These are phyloP conservation scores for Xylaria scruposa DNA, from an alignment of 495 filamentous ascomycete species.

Conservation along the genomic window DNA sequence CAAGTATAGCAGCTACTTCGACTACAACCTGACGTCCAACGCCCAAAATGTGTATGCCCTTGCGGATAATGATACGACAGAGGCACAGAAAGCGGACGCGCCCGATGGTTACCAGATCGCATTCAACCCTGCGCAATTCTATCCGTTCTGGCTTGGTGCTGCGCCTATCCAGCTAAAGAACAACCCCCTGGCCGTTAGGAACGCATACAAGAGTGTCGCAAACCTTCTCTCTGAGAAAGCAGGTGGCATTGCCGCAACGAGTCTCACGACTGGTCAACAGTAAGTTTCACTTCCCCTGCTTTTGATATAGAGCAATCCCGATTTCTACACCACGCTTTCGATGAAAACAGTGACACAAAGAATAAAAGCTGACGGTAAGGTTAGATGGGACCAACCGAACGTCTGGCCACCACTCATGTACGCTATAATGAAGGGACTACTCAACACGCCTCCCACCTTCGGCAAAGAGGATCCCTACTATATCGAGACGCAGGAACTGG, in stretches of 20 bases:
- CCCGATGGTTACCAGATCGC: slow-evolving; percentile 50
- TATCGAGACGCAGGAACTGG: slow-evolving; percentile 45
- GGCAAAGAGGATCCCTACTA: slow-evolving; percentile 51
- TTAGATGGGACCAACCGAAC: slow-evolving; percentile 56
- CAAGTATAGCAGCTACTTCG: slow-evolving; percentile 55
- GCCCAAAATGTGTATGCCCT: slow-evolving; percentile 50
- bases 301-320: too few relatives aligned
- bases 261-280: slow-evolving; percentile 54
- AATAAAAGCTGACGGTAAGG: background rate
- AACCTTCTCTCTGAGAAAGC: slow-evolving; percentile 44
- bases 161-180: slow-evolving; percentile 50
- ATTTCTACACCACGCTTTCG: too few relatives aligned
- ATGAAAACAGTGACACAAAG: background rate
- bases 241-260: slow-evolving; percentile 54
- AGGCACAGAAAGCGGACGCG: slow-evolving; percentile 39
- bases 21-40: slow-evolving; percentile 56
- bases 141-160: slow-evolving; percentile 60
- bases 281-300: background rate
- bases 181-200: slow-evolving; percentile 54
- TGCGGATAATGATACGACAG: slow-evolving; percentile 43
- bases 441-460: slow-evolving; percentile 55
- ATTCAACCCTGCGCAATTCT: slow-evolving; percentile 53
- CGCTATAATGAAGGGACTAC: slow-evolving; percentile 54
- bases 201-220: slow-evolving; percentile 46
- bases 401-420: slow-evolving; percentile 60